phyloP scores from a whole-genome alignment of 768 basidiomycete genomes.

The Mrakia frigida region DNA sequence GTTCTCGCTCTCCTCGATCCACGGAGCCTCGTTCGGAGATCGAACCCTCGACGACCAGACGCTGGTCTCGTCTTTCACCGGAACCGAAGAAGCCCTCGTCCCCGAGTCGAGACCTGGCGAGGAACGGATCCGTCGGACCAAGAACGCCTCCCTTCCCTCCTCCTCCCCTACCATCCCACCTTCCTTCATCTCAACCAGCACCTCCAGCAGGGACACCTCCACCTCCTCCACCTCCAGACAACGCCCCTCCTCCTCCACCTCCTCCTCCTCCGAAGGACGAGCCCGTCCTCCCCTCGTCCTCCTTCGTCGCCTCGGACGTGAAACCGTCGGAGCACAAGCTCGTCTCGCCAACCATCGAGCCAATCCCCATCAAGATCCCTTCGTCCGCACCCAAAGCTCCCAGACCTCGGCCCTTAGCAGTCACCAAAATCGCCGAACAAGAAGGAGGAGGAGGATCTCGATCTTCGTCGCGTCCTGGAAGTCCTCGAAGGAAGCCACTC shows the following conservation, averaged over 20 bases:
- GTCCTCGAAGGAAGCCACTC: constrained; percentile 35
- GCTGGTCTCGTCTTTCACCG: neutral
- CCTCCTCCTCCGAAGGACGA: constrained; percentile 19
- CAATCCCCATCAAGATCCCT: neutral
- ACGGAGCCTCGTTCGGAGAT: no score
- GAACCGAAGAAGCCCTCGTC: neutral
- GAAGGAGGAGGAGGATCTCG: neutral
- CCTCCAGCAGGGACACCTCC: neutral
- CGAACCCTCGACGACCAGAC: neutral
- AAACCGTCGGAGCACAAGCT: neutral
- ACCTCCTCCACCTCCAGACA: constrained; percentile 2
- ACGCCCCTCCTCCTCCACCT: constrained; percentile 24
- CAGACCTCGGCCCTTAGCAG: neutral
- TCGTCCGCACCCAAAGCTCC: neutral
- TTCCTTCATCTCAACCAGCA: neutral
- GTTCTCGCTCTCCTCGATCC: neutral
- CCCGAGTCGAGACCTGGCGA: neutral
- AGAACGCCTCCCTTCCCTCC: neutral
- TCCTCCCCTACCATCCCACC: neutral
- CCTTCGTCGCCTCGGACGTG: neutral
- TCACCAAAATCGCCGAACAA: neutral
- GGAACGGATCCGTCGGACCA: neutral
- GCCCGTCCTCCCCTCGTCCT: neutral
- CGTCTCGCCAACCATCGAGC: neutral
- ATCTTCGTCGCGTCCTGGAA: neutral